Percentiles rank a stretch among this genome's conserved stretches.
phyloP scores from a whole-genome alignment of 1,139 yeast genomes.

The Candida sp. region DNA sequence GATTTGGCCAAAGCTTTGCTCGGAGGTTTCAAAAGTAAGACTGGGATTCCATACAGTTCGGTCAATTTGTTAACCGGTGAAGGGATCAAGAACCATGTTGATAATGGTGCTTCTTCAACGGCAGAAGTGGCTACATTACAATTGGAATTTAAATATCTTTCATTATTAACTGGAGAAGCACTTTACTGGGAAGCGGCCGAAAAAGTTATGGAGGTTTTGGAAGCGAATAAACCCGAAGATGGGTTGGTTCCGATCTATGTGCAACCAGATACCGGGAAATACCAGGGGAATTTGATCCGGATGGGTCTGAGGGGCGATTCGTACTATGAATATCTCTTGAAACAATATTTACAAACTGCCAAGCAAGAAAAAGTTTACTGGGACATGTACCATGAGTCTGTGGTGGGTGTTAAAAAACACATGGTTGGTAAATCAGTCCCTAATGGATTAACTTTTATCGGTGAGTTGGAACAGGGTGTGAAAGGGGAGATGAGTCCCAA shows the following conservation, averaged over 20 bases:
- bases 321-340: conserved; percentile 84
- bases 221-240: conserved; percentile 52
- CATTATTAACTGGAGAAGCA: conserved; percentile 75
- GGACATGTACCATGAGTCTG: conserved; percentile 75
- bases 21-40: conserved; percentile 60
- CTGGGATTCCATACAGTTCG: conserved; percentile 77
- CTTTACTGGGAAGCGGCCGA: conserved; percentile 80
- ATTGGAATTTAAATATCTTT: conserved; percentile 80
- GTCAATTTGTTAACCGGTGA: conserved; percentile 66
- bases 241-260: conserved; percentile 86
- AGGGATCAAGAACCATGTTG: conserved; percentile 62
- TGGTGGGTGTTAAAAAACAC: conserved; percentile 65
- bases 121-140: conserved; percentile 92
- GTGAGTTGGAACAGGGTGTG: conserved; percentile 74
- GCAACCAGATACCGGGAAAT: conserved; percentile 70
- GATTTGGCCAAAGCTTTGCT: conserved; percentile 65
- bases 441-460: conserved; percentile 62
- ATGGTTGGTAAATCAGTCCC: conserved; percentile 63
- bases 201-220: conserved; percentile 64
- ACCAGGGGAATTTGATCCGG: conserved; percentile 62
- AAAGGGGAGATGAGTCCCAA: conserved; percentile 59
- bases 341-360: conserved; percentile 80
- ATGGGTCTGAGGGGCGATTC: conserved; percentile 93
- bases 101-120: conserved; percentile 67
- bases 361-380: conserved; percentile 59